A percentile compares a stretch with the other conserved stretches of the same genome.
Evolutionary conservation across 148 eudicot species (phyloP).

Genomic region (Linanthus parryae): DNA sequence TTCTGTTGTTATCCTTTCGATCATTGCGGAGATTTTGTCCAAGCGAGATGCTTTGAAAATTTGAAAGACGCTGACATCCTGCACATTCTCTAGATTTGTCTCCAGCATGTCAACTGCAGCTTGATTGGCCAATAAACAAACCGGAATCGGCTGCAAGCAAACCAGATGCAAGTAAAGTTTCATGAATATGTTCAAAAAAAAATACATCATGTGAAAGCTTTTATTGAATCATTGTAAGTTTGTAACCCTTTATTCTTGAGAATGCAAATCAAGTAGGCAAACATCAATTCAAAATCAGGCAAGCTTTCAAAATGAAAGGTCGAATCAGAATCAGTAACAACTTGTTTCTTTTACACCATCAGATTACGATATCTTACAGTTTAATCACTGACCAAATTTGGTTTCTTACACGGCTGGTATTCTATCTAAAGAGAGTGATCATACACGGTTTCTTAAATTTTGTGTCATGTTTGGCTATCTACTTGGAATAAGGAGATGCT

Average conservation of each 20-base stretch:
- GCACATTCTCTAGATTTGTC: not conserved
- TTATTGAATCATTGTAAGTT: not conserved
- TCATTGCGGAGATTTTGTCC: not conserved
- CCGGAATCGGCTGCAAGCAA: conserved; percentile 5
- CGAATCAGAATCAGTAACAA: too few species aligned
- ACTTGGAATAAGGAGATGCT: too few species aligned
- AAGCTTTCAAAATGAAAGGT: too few species aligned
- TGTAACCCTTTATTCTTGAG: not conserved
- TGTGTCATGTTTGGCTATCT: too few species aligned
- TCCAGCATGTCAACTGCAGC: conserved; percentile 5
- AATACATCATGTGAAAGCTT: not conserved
- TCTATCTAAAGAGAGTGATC: too few species aligned
- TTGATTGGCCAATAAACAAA: conserved; percentile 7
- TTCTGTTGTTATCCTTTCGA: not conserved
- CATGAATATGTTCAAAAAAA: not conserved
- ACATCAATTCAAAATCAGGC: too few species aligned
- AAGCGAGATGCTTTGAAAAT: not conserved
- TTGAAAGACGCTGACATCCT: not conserved
- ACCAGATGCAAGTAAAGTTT: not conserved
- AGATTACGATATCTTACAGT: too few species aligned
- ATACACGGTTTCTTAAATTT: too few species aligned
- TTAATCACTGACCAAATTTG: too few species aligned
- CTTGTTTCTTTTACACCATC: too few species aligned
- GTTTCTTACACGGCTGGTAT: too few species aligned
- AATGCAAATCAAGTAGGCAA: not conserved